Evolutionary conservation across 148 eudicot species (phyloP).

Genomic region (Bassia scoparia): DNA sequence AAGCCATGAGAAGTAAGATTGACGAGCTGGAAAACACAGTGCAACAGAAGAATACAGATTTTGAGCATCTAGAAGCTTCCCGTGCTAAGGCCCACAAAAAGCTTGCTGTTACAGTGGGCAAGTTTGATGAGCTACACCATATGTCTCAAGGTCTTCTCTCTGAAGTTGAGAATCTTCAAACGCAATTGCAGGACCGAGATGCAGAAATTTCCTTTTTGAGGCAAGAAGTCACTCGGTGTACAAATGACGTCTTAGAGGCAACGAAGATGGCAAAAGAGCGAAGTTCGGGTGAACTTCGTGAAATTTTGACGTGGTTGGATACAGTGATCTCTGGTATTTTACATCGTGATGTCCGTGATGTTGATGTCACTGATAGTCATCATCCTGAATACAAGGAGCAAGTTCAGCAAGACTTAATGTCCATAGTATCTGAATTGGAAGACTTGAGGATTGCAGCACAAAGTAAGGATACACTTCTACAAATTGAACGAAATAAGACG

Average conservation of each 20-base stretch:
- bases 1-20: conserved; percentile 50
- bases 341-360: conserved; percentile 34
- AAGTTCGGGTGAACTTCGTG: conserved; percentile 58
- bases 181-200: conserved; percentile 83
- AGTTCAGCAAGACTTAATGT: conserved; percentile 50
- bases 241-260: conserved; percentile 74
- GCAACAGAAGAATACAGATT: conserved; percentile 50
- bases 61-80: conserved; percentile 71
- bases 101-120: conserved; percentile 78
- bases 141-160: conserved; percentile 82
- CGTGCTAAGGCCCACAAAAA: conserved; percentile 81
- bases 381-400: conserved; percentile 45
- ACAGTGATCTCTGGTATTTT: conserved; percentile 43
- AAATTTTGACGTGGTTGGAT: conserved; percentile 66
- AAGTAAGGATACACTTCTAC: conserved; percentile 56
- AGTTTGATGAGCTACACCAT: conserved; percentile 90
- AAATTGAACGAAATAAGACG: conserved; percentile 58
- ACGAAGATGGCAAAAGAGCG: conserved; percentile 63
- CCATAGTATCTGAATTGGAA: conserved; percentile 62
- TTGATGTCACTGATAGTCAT: conserved; percentile 28
- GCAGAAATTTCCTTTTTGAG: conserved; percentile 82
- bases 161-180: conserved; percentile 91
- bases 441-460: conserved; percentile 52
- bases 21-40: conserved; percentile 51
- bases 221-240: conserved; percentile 91